Base-by-base conservation (phyloP, 2,329 filamentous ascomycete genomes). In the Pseudopithomyces maydicus region DNA sequence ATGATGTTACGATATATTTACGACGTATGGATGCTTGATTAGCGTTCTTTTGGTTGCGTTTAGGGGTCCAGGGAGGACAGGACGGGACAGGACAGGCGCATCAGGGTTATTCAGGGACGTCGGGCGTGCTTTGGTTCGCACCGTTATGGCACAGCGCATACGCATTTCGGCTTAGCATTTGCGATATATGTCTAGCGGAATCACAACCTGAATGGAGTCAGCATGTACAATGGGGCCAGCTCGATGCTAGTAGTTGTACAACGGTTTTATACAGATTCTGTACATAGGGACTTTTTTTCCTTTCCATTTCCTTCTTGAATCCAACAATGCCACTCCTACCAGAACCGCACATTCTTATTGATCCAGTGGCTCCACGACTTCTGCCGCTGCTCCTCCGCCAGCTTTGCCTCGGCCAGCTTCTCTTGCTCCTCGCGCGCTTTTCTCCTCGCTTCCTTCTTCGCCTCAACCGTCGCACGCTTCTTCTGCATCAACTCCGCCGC, bases 401-500 rank as follows among this genome's bases (percentile, higher is more conserved):
- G 62, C 44, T 61, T 56, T 46, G 64, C 58, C 45, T 69, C 67
- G 45, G 73, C 68, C 50, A 65, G 51, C 12, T 66, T 59, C 26
- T 79, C 74, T 43, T 78, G 77, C 52, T 79, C 73, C 55, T 81
- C 79, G 58, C 78, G 78, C 22, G 73, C 74, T 61, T 71, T 71
- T 56, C 79, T 62, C 56, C 79, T 70, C 50, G 79, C 77, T 57
- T 80, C 78, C 62, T 77, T 78, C 57, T 77, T 76, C n/a, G 74
- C 74, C 61, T 79, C 79, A 38, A 80, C 75, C 43, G 72, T 71
- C 19, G 68, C 81, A 69, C 90, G 88, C 75, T 92, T 88, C 67
- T 85, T 82, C 70, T 90, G 87, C 75, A 94, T 89, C 56, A 95
- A 85, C 72, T 96, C 91, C 54, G 96, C 89, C 3, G 90, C 90